phyloP scores from a whole-genome alignment of 2,329 filamentous ascomycete species.

The Myriosclerotinia duriaeana region DNA sequence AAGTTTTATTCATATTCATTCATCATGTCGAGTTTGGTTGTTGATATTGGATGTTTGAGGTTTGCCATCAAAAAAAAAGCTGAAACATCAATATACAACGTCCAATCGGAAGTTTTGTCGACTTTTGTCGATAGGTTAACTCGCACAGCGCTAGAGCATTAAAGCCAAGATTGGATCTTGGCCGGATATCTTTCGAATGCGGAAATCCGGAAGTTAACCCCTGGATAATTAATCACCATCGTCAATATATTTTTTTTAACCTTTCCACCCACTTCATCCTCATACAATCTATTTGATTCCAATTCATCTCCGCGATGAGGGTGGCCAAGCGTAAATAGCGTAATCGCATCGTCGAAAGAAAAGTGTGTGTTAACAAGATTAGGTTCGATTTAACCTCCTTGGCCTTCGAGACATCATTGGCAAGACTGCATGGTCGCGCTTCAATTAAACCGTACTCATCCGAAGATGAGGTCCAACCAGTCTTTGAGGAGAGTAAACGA shows the following conservation, averaged over 20 bases:
- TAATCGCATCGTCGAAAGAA: not conserved
- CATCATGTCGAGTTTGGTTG: not conserved
- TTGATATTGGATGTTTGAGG: not conserved
- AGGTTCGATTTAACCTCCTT: too few relatives aligned
- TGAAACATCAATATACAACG: not conserved
- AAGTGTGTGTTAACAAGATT: not conserved
- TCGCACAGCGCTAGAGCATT: not conserved
- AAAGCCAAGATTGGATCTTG: not conserved
- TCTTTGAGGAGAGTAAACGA: not conserved
- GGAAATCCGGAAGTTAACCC: not conserved
- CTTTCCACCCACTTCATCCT: not conserved
- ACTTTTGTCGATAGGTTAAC: not conserved
- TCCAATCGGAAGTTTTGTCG: not conserved
- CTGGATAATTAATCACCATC: not conserved
- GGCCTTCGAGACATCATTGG: not conserved
- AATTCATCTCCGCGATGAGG: slow-evolving; percentile 3
- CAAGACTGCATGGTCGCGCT: not conserved
- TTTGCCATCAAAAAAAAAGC: too few relatives aligned
- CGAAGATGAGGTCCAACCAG: too few relatives aligned
- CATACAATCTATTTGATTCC: slow-evolving; percentile 12
- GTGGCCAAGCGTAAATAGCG: not conserved
- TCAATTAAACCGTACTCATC: not conserved
- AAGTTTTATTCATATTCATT: not conserved
- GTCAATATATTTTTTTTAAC: not conserved
- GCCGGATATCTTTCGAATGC: not conserved